Base-by-base conservation (phyloP, 2,329 filamentous ascomycete species). In the Cladosporium velox region DNA sequence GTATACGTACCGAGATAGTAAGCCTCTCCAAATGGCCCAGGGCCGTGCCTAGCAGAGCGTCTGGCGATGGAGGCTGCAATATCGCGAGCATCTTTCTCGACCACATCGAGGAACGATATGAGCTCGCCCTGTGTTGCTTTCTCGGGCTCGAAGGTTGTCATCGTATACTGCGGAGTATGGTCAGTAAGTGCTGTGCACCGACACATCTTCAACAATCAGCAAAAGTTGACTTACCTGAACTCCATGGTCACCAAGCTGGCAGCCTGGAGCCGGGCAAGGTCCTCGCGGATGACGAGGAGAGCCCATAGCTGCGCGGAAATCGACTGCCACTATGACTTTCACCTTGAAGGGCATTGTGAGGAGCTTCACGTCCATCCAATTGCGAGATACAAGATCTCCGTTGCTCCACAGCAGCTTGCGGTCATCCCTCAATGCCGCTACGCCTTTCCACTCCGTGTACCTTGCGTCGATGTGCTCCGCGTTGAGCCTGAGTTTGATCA, bases 331-430 rank as follows among this genome's bases (percentile, higher is more conserved):
- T 3, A n/a, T 8, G 12, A 57, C 61, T 4, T 11, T n/a, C 18
- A 64, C 34, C 18, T 44, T 11, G 18, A 55, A 52, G 7, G 38
- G 61, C 51, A 55, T 32, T 5, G 7, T 64, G 32, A 57, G 4
- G 18, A 64, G 10, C 61, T 64, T 64, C 14, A 64, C 14, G 11
- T 41, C 61, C 15, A 12, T 21, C 61, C 61, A 64, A 28, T 52
- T 57, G 52, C 32, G 28, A 11, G 28, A n/a, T 2, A 55, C 28
- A 14, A 5, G 6, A 21, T 12, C 11, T 1, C 52, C 30, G 18
- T 59, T 30, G 35, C 57, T 55, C 15, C 5, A 55, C 3, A 55
- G 18, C 24, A 5, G n/a, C 12, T 24, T 7, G 24, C 28, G 24
- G 57, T 3, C 28, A 7, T 41, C 1, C 14, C 35, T 34, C 3